Percentiles rank a stretch among this genome's conserved stretches.
phyloP scores from a whole-genome alignment of 768 basidiomycete genomes.

The Xerocomus potaroensis region DNA sequence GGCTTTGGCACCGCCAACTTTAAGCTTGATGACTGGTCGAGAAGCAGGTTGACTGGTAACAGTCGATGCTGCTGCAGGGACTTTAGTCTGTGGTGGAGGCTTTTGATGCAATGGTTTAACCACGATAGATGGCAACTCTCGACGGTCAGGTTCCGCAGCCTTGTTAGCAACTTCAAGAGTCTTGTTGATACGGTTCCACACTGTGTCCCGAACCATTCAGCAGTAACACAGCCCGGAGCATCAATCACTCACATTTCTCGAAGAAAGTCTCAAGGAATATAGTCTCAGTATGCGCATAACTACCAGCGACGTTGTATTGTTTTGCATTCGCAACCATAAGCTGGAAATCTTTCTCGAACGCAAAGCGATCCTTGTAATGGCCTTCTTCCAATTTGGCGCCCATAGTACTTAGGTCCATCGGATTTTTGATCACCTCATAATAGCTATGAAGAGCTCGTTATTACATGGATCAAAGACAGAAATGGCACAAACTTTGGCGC shows the following conservation, averaged over 20 bases:
- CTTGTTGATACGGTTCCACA: slow-evolving; percentile 85
- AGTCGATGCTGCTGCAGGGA: slow-evolving; percentile 5
- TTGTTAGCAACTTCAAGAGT: slow-evolving; percentile 67
- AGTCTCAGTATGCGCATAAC: slow-evolving; percentile 72
- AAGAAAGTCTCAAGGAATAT: slow-evolving; percentile 75
- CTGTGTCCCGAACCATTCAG: slow-evolving; percentile 37
- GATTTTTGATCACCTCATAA: slow-evolving; percentile 83
- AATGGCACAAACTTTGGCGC: slow-evolving; percentile 65
- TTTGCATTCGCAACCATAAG: slow-evolving; percentile 88
- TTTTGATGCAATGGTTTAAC: slow-evolving; percentile 22
- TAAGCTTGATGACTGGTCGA: slow-evolving; percentile 65
- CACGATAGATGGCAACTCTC: slow-evolving; percentile 23
- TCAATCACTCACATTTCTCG: slow-evolving; percentile 65
- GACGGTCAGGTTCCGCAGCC: slow-evolving; percentile 28
- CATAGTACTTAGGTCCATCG: slow-evolving; percentile 94
- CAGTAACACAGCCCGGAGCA: not conserved
- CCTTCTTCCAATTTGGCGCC: slow-evolving; percentile 81
- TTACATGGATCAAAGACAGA: slow-evolving; percentile 4
- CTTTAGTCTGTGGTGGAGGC: slow-evolving; percentile 9
- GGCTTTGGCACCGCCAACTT: slow-evolving; percentile 43
- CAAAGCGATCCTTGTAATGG: slow-evolving; percentile 78
- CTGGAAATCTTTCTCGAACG: slow-evolving; percentile 81
- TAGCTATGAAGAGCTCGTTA: slow-evolving; percentile 51
- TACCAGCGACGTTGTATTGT: slow-evolving; percentile 71
- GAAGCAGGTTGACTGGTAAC: slow-evolving; percentile 34